Conservation (phyloP, 495 filamentous ascomycete species). For the Aspergillus taichungensis region DNA sequence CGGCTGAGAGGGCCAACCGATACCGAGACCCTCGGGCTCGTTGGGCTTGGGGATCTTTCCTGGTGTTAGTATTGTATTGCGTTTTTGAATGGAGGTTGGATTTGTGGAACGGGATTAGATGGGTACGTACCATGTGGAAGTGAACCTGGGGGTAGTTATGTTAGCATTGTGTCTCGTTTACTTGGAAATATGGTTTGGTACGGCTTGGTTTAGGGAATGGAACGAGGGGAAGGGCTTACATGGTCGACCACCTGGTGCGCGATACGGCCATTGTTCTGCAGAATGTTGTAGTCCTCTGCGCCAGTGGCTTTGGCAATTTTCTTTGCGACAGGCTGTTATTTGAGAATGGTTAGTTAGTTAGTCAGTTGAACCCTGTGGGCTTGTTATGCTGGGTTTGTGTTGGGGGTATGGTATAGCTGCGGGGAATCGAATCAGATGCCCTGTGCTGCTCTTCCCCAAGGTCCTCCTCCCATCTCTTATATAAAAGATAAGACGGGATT, state of each 20-base stretch:
- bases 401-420: background rate
- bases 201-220: background rate
- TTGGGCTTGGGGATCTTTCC: slow-evolving; percentile 91
- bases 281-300: slow-evolving; percentile 76
- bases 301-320: slow-evolving; percentile 71
- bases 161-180: background rate
- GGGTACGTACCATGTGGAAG: slow-evolving; percentile 73
- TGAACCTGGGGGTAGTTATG: slow-evolving; percentile 51
- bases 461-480: slow-evolving; percentile 7
- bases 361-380: background rate
- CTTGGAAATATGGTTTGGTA: background rate
- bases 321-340: slow-evolving; percentile 68
- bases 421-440: background rate
- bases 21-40: slow-evolving; percentile 64
- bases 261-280: slow-evolving; percentile 91
- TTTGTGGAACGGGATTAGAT: background rate
- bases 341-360: too few species aligned
- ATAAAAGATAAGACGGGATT: background rate
- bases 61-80: slow-evolving; percentile 8
- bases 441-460: slow-evolving; percentile 11
- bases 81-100: background rate
- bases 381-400: background rate
- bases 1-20: slow-evolving; percentile 70
- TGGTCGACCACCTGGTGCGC: slow-evolving; percentile 96
- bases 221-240: slow-evolving; percentile 37